Evolutionary conservation across 2,329 filamentous ascomycete genomes (phyloP).

Genomic region (Phaeosphaeriaceae sp.): DNA sequence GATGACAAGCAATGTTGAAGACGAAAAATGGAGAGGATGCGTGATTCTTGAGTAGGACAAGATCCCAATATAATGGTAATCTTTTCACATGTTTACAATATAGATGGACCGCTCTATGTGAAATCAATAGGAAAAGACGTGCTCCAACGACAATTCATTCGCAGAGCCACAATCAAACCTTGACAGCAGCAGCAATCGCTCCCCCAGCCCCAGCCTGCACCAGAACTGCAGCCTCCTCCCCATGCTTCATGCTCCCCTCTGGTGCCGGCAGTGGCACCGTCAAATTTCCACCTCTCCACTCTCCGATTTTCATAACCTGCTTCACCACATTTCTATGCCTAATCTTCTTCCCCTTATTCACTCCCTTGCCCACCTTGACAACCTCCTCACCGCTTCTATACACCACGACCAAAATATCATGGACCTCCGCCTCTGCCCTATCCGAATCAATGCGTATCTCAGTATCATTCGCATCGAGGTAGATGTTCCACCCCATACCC

Average conservation of each 20-base stretch:
- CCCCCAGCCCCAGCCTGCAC: neutral
- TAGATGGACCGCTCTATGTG: no score
- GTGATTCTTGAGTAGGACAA: no score
- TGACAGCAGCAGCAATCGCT: neutral
- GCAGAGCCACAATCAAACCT: neutral
- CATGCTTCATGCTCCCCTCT: neutral
- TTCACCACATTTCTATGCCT: neutral
- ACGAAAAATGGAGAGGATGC: no score
- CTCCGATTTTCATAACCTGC: neutral
- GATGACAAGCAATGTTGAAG: slow-evolving; percentile 9
- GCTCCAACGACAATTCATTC: no score
- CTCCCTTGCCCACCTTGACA: neutral
- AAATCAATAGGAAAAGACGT: no score
- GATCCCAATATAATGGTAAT: no score
- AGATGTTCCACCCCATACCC: neutral
- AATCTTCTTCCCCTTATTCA: slow-evolving; percentile 1
- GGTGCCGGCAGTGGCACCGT: neutral
- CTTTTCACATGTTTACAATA: no score
- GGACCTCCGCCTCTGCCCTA: neutral
- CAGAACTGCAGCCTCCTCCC: neutral
- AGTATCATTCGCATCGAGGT: neutral
- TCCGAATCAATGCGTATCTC: neutral
- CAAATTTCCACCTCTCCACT: neutral
- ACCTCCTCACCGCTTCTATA: neutral
- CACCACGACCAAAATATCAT: neutral